Evolutionary conservation across 306 rosid species (phyloP).

Genomic region (Sindora glabra): DNA sequence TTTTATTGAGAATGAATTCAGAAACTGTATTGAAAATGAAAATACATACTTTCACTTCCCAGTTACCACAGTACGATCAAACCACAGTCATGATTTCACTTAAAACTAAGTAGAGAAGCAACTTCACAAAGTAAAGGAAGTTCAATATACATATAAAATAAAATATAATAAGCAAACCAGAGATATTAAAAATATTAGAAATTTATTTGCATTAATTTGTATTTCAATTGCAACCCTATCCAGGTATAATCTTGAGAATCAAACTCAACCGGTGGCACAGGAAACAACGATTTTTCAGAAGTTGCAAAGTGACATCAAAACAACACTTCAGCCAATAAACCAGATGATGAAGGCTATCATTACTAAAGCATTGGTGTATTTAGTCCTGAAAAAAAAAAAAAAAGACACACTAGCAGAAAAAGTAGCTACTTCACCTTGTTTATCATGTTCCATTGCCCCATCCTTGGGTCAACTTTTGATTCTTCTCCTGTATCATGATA

Average conservation of each 20-base stretch:
- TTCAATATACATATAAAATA: neutral
- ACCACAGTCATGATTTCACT: too few species aligned
- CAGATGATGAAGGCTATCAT: too few species aligned
- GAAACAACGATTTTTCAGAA: too few species aligned
- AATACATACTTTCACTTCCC: neutral
- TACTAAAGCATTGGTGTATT: neutral
- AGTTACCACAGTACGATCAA: too few species aligned
- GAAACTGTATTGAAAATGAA: neutral
- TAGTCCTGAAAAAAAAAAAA: neutral
- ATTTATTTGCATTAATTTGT: too few species aligned
- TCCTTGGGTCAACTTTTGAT: slow-evolving; percentile 34
- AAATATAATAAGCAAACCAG: too few species aligned
- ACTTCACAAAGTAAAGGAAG: neutral
- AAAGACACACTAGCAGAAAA: neutral
- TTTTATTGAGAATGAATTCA: neutral
- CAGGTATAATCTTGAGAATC: too few species aligned
- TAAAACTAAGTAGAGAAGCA: neutral
- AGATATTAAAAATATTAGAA: neutral
- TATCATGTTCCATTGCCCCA: slow-evolving; percentile 94
- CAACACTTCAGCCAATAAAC: too few species aligned
- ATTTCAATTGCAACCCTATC: too few species aligned
- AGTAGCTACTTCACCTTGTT: slow-evolving; percentile 39
- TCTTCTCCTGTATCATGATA: slow-evolving; percentile 46
- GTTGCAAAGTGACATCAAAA: too few species aligned
- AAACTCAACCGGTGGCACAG: too few species aligned